phyloP scores from a whole-genome alignment of 2,329 filamentous ascomycete species.

The Talaromyces sp. region DNA sequence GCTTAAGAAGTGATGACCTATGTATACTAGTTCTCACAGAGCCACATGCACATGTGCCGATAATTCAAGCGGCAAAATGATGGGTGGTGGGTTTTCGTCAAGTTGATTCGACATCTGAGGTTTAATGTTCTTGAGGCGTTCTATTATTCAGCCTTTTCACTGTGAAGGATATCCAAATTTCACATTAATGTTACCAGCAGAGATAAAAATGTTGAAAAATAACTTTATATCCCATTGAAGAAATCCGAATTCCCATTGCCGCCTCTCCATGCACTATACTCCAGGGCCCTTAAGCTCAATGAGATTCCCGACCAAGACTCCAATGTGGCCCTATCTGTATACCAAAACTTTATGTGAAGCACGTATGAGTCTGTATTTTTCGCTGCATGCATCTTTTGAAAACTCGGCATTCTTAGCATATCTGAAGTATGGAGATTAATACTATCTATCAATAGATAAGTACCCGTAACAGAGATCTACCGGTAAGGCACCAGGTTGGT shows the following conservation, averaged over 20 bases:
- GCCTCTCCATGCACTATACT: neutral
- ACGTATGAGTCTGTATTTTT: neutral
- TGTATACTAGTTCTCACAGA: too few relatives aligned
- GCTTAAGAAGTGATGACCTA: too few relatives aligned
- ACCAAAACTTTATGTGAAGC: neutral
- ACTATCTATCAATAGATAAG: neutral
- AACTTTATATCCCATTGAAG: neutral
- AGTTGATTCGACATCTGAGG: too few relatives aligned
- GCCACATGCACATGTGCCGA: too few relatives aligned
- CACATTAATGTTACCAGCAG: too few relatives aligned
- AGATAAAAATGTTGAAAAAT: too few relatives aligned
- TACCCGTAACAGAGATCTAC: neutral
- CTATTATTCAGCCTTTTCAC: too few relatives aligned
- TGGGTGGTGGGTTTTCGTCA: too few relatives aligned
- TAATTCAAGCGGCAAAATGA: too few relatives aligned
- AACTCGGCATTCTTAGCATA: neutral
- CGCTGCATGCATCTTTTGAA: neutral
- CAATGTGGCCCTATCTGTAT: neutral
- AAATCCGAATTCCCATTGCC: neutral
- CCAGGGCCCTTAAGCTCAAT: neutral
- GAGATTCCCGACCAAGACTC: neutral
- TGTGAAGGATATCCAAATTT: too few relatives aligned
- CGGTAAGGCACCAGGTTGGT: neutral
- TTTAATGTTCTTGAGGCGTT: too few relatives aligned
- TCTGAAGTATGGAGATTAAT: neutral